Evolutionary conservation across 208 protist species (phyloP).

Genomic region (Trypanosoma rangeli): DNA sequence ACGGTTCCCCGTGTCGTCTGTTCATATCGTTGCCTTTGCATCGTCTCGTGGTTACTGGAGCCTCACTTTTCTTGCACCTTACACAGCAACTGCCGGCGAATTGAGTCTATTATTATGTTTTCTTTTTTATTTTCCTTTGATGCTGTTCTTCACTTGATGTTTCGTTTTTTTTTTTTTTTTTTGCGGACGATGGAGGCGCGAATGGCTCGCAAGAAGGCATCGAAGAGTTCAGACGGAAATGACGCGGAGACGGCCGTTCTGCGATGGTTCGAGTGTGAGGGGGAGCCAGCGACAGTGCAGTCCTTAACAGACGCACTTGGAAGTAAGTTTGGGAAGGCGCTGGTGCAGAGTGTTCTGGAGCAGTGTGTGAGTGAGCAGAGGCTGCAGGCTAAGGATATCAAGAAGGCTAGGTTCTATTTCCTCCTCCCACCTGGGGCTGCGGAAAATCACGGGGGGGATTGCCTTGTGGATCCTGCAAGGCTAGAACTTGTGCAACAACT

Average conservation of each 20-base stretch:
- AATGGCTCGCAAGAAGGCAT: slow-evolving; percentile 30
- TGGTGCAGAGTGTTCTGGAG: slow-evolving; percentile 73
- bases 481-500: slow-evolving; percentile 21
- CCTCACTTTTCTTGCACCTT: too few relatives aligned
- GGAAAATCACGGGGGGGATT: slow-evolving; percentile 8
- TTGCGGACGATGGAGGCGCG: neutral
- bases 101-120: too few relatives aligned
- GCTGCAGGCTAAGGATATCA: slow-evolving; percentile 77
- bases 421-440: slow-evolving; percentile 8
- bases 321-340: slow-evolving; percentile 72
- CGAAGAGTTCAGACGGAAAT: slow-evolving; percentile 44
- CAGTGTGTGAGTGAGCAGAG: slow-evolving; percentile 43
- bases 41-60: neutral
- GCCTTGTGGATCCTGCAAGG: slow-evolving; percentile 25
- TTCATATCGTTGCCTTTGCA: neutral
- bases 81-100: too few relatives aligned
- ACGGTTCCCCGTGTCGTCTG: neutral
- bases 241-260: slow-evolving; percentile 53
- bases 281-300: slow-evolving; percentile 79
- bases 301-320: slow-evolving; percentile 84
- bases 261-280: slow-evolving; percentile 85
- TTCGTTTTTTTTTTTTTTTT: slow-evolving; percentile 4
- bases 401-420: slow-evolving; percentile 81
- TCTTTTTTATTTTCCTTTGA: neutral
- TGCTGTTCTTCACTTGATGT: slow-evolving; percentile 8